phyloP scores from a whole-genome alignment of 2,329 filamentous ascomycete species.

The Dendryphion nanum region DNA sequence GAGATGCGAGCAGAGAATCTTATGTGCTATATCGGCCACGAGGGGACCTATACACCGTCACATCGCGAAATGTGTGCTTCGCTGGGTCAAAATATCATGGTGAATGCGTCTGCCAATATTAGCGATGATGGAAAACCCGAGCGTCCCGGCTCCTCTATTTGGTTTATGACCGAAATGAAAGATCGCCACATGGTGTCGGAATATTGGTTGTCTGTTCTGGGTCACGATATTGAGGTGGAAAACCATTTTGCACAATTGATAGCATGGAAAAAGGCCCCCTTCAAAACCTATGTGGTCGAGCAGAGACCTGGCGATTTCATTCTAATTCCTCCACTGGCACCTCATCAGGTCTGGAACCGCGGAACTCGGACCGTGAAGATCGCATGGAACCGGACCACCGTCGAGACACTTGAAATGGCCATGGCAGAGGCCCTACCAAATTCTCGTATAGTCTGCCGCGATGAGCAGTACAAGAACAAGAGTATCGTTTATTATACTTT shows the following conservation, averaged over 20 bases:
- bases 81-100: constrained; percentile 97
- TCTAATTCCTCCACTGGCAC: constrained; percentile 85
- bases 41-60: constrained; percentile 93
- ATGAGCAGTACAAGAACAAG: constrained; percentile 99
- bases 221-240: constrained; percentile 95
- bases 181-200: constrained; percentile 88
- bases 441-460: constrained; percentile 86
- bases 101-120: constrained; percentile 71
- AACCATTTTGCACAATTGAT: constrained; percentile 95
- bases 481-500: constrained; percentile 89
- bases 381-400: constrained; percentile 94
- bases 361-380: constrained; percentile 96
- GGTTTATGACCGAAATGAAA: constrained; percentile 98
- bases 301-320: constrained; percentile 91
- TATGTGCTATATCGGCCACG: constrained; percentile 98
- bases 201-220: constrained; percentile 88
- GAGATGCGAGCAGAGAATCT: constrained; percentile 93
- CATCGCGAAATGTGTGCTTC: constrained; percentile 98
- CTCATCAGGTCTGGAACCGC: constrained; percentile 97
- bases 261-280: constrained; percentile 92
- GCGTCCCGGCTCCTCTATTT: constrained; percentile 83
- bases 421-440: constrained; percentile 84
- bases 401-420: constrained; percentile 84
- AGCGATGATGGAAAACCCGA: constrained; percentile 67
- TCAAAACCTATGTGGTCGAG: constrained; percentile 89